These are phyloP conservation scores for Aleurites moluccanus DNA, from an alignment of 441 rosid species.

Conservation along the genomic window DNA sequence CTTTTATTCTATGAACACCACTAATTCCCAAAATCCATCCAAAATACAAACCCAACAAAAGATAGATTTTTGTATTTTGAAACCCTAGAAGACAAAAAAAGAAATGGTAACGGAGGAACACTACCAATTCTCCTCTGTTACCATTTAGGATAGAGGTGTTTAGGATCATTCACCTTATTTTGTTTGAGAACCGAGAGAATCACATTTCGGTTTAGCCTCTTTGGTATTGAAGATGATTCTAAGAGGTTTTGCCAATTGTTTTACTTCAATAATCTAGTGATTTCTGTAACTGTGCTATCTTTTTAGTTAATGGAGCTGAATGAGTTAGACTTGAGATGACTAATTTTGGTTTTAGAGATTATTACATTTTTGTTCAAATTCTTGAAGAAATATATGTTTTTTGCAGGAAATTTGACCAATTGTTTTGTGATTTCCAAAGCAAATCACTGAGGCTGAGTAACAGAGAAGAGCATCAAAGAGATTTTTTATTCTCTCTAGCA, in stretches of 20 bases:
- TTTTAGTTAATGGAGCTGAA: slow-evolving; percentile 20
- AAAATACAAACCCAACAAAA: too few species aligned
- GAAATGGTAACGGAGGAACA: too few species aligned
- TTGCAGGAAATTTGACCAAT: slow-evolving; percentile 8
- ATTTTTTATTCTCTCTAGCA: too few species aligned
- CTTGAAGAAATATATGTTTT: slow-evolving; percentile 10
- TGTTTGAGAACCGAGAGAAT: slow-evolving; percentile 57
- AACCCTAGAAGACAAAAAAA: too few species aligned
- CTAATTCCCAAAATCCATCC: too few species aligned
- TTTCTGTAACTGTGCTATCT: slow-evolving; percentile 43
- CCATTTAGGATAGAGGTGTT: slow-evolving; percentile 48
- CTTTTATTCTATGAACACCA: too few species aligned
- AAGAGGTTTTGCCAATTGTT: slow-evolving; percentile 51
- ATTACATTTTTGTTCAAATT: background rate
- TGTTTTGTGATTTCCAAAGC: background rate
- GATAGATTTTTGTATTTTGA: too few species aligned
- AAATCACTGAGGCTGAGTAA: too few species aligned
- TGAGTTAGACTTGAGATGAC: slow-evolving; percentile 28
- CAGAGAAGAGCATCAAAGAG: too few species aligned
- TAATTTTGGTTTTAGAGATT: background rate
- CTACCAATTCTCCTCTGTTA: too few species aligned
- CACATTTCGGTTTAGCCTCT: slow-evolving; percentile 53
- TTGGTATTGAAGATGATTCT: slow-evolving; percentile 36
- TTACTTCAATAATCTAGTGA: slow-evolving; percentile 43
- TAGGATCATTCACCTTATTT: slow-evolving; percentile 48